Evolutionary conservation across 139 green algal genomes (phyloP).

Genomic region (Picochlorum sp.): DNA sequence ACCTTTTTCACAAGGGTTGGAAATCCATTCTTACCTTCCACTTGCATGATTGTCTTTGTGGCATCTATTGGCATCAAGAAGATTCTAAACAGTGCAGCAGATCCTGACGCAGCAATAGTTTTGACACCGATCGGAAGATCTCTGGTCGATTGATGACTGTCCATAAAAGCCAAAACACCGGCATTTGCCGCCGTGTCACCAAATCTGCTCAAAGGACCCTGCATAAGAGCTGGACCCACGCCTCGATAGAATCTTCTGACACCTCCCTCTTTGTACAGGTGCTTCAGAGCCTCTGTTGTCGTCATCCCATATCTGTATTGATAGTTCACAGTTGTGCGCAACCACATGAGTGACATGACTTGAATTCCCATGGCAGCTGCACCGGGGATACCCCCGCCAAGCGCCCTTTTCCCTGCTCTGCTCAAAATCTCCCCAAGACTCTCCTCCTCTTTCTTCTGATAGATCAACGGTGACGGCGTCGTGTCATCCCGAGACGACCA

Average conservation of each 20-base stretch:
- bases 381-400: slow-evolving; percentile 76
- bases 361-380: slow-evolving; percentile 71
- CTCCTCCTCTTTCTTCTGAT: slow-evolving; percentile 27
- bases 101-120: slow-evolving; percentile 60
- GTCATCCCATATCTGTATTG: slow-evolving; percentile 60
- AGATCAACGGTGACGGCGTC: slow-evolving; percentile 5
- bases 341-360: slow-evolving; percentile 78
- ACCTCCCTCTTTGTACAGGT: slow-evolving; percentile 78
- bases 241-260: slow-evolving; percentile 87
- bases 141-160: slow-evolving; percentile 50
- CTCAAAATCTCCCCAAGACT: slow-evolving; percentile 46
- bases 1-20: slow-evolving; percentile 60
- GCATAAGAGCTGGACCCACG: slow-evolving; percentile 68
- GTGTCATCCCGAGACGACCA: no score
- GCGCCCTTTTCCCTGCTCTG: slow-evolving; percentile 54
- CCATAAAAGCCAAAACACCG: slow-evolving; percentile 68
- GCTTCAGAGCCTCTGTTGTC: slow-evolving; percentile 51
- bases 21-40: slow-evolving; percentile 66
- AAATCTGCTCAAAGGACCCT: slow-evolving; percentile 82
- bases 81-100: slow-evolving; percentile 73
- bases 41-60: slow-evolving; percentile 87
- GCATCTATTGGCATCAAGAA: slow-evolving; percentile 88
- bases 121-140: slow-evolving; percentile 63
- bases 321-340: slow-evolving; percentile 87
- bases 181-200: slow-evolving; percentile 92